Evolutionary conservation across 208 protist species (phyloP).

Genomic region (Phytomonas sp.): DNA sequence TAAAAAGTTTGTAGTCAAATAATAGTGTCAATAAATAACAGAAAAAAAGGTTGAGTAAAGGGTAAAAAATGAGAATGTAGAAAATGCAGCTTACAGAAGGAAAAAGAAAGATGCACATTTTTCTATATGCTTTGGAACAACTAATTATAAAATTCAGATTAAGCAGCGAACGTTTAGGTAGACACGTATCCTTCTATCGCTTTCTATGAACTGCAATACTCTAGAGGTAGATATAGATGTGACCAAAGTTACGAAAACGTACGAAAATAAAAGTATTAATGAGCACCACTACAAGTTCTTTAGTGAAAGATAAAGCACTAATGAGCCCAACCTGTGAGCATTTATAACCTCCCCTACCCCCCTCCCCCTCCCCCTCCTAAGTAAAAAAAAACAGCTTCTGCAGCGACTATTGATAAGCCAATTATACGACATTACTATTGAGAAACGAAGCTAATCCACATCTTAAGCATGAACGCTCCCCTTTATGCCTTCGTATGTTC

Average conservation of each 20-base stretch:
- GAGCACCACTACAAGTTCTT: constrained; percentile 9
- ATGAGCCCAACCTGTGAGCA: neutral
- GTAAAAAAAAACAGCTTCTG: neutral
- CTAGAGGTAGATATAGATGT: neutral
- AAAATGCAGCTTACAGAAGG: neutral
- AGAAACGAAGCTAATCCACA: too few species aligned
- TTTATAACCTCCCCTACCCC: neutral
- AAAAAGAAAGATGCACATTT: neutral
- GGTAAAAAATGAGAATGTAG: neutral
- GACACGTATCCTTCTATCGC: neutral
- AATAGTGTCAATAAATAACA: neutral
- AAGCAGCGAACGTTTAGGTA: neutral
- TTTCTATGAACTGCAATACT: neutral
- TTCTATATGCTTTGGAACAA: neutral
- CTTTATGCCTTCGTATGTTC: neutral
- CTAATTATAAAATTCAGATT: neutral
- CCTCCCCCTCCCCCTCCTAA: neutral
- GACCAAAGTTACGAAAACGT: neutral
- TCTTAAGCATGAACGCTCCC: neutral
- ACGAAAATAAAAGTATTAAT: neutral
- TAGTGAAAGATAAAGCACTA: neutral
- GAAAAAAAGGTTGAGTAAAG: neutral
- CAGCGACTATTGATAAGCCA: neutral
- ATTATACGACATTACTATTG: neutral
- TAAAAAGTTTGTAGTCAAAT: neutral